Conservation (phyloP, 208 protist genomes). For the Trypanosoma avium region DNA sequence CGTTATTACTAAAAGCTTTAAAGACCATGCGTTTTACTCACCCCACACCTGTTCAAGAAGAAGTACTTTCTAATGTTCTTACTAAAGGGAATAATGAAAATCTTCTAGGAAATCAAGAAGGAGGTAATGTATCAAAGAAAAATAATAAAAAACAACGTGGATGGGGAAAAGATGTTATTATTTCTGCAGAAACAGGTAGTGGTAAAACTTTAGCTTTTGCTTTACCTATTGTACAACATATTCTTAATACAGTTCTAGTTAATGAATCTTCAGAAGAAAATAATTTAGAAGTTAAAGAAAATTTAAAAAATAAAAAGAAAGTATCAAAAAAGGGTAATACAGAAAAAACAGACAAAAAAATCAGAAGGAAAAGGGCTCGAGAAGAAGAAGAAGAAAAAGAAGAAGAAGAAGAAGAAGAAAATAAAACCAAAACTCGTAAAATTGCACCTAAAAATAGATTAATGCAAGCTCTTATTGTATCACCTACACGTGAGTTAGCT, state of each 20-base stretch:
- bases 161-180: conserved; percentile 78
- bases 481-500: conserved; percentile 98
- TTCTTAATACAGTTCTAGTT: conserved; percentile 31
- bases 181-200: conserved; percentile 92
- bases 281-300: conserved; percentile 7
- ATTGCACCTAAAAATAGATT: conserved; percentile 32
- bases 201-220: conserved; percentile 99
- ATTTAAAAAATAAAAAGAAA: background rate
- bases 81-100: conserved; percentile 15
- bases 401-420: conserved; percentile 6
- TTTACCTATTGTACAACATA: conserved; percentile 91
- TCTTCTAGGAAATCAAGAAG: conserved; percentile 8
- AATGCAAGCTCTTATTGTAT: conserved; percentile 94
- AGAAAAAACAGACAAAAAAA: conserved; percentile 14
- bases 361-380: background rate
- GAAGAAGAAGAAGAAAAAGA: conserved; percentile 2
- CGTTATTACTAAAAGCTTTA: conserved; percentile 62
- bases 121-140: conserved; percentile 21
- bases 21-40: conserved; percentile 74
- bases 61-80: conserved; percentile 72
- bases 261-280: conserved; percentile 12
- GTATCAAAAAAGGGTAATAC: background rate
- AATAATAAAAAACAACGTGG: conserved; percentile 8
- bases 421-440: conserved; percentile 5
- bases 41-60: conserved; percentile 85